Evolutionary conservation across 2,329 filamentous ascomycete species (phyloP), one percentile per base, ranked within the genome.

Genomic region (Microcyclospora tardicrescens): DNA sequence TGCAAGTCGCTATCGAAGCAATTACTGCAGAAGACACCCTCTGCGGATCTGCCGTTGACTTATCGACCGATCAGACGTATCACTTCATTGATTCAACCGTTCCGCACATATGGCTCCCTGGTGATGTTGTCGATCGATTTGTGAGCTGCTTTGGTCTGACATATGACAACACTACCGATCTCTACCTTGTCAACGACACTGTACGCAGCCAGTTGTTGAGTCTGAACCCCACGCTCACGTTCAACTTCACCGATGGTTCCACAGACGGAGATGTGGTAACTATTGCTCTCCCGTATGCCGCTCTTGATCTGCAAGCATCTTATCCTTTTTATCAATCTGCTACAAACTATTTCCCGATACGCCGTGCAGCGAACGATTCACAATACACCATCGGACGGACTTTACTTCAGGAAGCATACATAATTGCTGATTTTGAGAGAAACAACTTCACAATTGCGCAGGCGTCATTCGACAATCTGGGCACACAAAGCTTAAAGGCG

Each of bases 381-480:
- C 56, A 62, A 40, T 61, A 61, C 40, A 46, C 57, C 0, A 51
- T 65, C 9, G 62, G 62, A 2, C 53, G 62, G 9, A 51, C 60
- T 1, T 62, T 65, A 32, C 45, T 65, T 11, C 61, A 64, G 41
- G 61, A 62, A 39, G 61, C 61, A n/a, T 59, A 65, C 43, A 33
- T 65, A 6, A 53, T 60, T 5, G 57, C 55, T 1, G 57, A 65
- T 33, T 62, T 61, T 38, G 60, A 56, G 27, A 43, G 46, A 12
- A 34, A 41, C 12, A 54, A 52, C 16, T 58, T 58, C 43, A 57
- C 50, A 16, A 51, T 71, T 2, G 65, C 61, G 11, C 64, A 64
- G 37, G 50, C 50, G 3, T 28, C 33, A 13, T 60, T 55, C 56
- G 34, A 43, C 6, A 43, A 49, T 15, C 45, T 40, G 13, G 37